phyloP scores from a whole-genome alignment of 2,329 filamentous ascomycete genomes.

The Ceratocystiopsis minuta region DNA sequence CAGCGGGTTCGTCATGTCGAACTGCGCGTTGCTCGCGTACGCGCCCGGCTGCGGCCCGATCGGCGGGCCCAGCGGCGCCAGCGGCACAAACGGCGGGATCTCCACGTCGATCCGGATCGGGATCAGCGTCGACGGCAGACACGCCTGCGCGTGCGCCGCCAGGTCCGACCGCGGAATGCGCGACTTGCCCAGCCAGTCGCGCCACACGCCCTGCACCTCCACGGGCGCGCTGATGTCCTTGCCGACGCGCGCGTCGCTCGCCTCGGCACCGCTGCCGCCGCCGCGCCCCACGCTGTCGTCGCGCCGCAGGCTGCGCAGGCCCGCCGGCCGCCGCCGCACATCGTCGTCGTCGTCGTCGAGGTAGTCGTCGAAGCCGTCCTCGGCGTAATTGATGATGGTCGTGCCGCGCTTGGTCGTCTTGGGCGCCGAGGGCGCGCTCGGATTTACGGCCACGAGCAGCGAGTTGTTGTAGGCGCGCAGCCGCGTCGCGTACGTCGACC shows the following conservation, averaged over 20 bases:
- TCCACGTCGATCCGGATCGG: slow-evolving; percentile 95
- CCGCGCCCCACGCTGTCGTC: slow-evolving; percentile 47
- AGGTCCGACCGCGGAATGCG: slow-evolving; percentile 35
- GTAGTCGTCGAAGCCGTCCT: slow-evolving; percentile 78
- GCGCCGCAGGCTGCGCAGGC: slow-evolving; percentile 63
- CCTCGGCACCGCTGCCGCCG: slow-evolving; percentile 35
- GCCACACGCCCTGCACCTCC: slow-evolving; percentile 75
- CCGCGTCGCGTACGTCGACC: slow-evolving; percentile 81
- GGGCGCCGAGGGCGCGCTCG: slow-evolving; percentile 46
- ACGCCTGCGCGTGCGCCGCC: slow-evolving; percentile 46
- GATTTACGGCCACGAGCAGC: slow-evolving; percentile 68
- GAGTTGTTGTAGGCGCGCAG: slow-evolving; percentile 84
- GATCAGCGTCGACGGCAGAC: slow-evolving; percentile 74
- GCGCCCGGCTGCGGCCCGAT: slow-evolving; percentile 17
- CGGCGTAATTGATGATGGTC: slow-evolving; percentile 91
- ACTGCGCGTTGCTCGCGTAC: slow-evolving; percentile 42
- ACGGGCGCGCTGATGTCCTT: slow-evolving; percentile 68
- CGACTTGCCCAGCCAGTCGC: slow-evolving; percentile 83
- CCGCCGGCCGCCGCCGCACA: slow-evolving; percentile 60
- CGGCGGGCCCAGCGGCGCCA: slow-evolving; percentile 13
- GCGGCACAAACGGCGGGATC: slow-evolving; percentile 57
- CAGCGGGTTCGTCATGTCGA: slow-evolving; percentile 57
- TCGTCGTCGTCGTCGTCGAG: slow-evolving; percentile 60
- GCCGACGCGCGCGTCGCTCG: slow-evolving; percentile 49
- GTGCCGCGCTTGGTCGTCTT: slow-evolving; percentile 96